Evolutionary conservation across 768 basidiomycete genomes (phyloP).

Genomic region (Pluteus cervinus): DNA sequence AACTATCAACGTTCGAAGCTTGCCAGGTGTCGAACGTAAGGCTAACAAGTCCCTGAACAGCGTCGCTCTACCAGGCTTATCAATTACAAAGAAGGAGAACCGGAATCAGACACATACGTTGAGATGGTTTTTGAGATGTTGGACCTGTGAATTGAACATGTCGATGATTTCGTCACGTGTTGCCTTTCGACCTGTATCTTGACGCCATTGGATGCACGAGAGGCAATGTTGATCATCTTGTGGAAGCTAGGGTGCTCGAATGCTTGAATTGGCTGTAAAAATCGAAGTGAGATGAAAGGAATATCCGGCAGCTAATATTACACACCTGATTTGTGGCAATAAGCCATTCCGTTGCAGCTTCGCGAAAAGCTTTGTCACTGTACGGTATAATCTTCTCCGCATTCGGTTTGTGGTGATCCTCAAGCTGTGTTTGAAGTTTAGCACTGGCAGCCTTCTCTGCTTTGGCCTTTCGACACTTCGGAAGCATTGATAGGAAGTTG

Average conservation of each 20-base stretch:
- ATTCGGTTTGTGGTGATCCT: no score
- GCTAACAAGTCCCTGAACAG: background rate
- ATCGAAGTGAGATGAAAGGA: slow-evolving; percentile 1
- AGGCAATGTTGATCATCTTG: slow-evolving; percentile 31
- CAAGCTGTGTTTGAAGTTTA: no score
- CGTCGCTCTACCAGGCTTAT: no score
- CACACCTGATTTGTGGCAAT: slow-evolving; percentile 32
- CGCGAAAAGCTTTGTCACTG: slow-evolving; percentile 18
- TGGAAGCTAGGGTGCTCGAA: slow-evolving; percentile 21
- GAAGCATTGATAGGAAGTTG: slow-evolving; percentile 22
- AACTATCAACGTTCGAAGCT: slow-evolving; percentile 24
- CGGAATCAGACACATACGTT: slow-evolving; percentile 7
- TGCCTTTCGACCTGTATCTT: slow-evolving; percentile 24
- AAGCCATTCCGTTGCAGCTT: slow-evolving; percentile 30
- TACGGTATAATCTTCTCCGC: slow-evolving; percentile 20
- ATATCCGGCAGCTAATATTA: background rate
- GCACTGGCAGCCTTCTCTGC: slow-evolving; percentile 6
- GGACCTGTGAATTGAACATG: slow-evolving; percentile 18
- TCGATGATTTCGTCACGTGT: slow-evolving; percentile 20
- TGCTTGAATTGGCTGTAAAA: slow-evolving; percentile 21
- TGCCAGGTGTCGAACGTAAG: slow-evolving; percentile 3
- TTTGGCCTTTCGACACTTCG: slow-evolving; percentile 9
- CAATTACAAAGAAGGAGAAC: no score
- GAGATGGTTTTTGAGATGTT: slow-evolving; percentile 5
- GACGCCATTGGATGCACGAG: slow-evolving; percentile 28